Evolutionary conservation across 495 filamentous ascomycete species (phyloP), one percentile per base, ranked within the genome.

Genomic region (Aspergillus sparsus): DNA sequence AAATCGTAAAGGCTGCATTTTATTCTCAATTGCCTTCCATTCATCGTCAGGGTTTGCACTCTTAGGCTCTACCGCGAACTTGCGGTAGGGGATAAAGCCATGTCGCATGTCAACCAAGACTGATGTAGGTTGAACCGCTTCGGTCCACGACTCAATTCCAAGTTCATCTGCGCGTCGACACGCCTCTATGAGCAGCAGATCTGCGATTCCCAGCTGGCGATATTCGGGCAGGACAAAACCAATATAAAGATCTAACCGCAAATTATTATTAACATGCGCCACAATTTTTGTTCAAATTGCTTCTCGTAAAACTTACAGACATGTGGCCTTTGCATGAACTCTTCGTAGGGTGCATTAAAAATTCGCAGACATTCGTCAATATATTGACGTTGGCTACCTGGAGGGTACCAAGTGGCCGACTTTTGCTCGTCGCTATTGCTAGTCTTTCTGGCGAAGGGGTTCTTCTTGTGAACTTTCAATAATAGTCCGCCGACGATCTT

Each of bases 81-180:
- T 34, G 7, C 49, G 27, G n/a, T 9, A 51, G 2, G 49, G 49
- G 21, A 51, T 32, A 33, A 51, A 51, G 3, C 49, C 49, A 34
- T 51, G 49, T 10, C 49, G 15, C 49, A n/a, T 51, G 49, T 51
- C 27, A 31, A 51, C 33, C 49, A 31, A n/a, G 27, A 51, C 49
- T 13, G 18, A 16, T 9, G 33, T 51, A 7, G 49, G 7, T 21
- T 10, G n/a, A 33, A 51, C 27, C 2, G 49, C 15, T 32, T 51
- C 49, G 11, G 33, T 16, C 49, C 49, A 51, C 2, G 49, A 6
- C 13, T 51, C 49, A 2, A 51, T 31, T 33, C 49, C 49, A 31
- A 51, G 49, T 32, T 51, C 49, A n/a, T 51, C 49, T 32, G 49
- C 49, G 13, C 49, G 49, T 33, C 49, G 49, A 51, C 49, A 51